Percentiles rank a stretch among this genome's conserved stretches.
These are phyloP conservation scores for Turnera subulata DNA, from an alignment of 345 rosid species.

Conservation along the genomic window DNA sequence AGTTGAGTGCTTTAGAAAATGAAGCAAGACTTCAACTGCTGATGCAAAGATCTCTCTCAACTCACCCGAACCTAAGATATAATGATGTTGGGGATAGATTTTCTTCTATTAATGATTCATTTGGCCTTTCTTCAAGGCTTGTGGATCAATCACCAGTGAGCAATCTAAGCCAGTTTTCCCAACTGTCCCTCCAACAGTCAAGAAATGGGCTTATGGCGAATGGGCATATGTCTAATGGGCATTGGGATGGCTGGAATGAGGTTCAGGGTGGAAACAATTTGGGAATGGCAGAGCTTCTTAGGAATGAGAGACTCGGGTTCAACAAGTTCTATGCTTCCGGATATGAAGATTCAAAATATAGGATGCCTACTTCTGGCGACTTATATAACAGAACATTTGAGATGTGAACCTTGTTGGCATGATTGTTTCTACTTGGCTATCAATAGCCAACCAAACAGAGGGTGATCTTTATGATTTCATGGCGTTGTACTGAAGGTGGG, in stretches of 20 bases:
- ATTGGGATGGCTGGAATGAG: slow-evolving; percentile 75
- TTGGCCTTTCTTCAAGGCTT: slow-evolving; percentile 54
- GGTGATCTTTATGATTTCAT: slow-evolving; percentile 3
- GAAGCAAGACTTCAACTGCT: slow-evolving; percentile 60
- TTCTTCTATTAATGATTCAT: slow-evolving; percentile 48
- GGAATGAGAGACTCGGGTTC: slow-evolving; percentile 61
- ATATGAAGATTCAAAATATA: slow-evolving; percentile 63
- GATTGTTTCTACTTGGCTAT: slow-evolving; percentile 17
- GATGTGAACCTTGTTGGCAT: slow-evolving; percentile 41
- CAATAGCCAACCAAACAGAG: slow-evolving; percentile 15
- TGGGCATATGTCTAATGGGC: slow-evolving; percentile 65
- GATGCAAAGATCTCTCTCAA: slow-evolving; percentile 63
- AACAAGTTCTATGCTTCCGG: slow-evolving; percentile 51
- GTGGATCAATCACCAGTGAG: slow-evolving; percentile 59
- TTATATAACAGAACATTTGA: slow-evolving; percentile 67
- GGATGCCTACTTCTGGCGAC: slow-evolving; percentile 66
- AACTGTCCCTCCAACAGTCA: slow-evolving; percentile 53
- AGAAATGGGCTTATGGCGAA: slow-evolving; percentile 47
- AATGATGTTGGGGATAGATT: slow-evolving; percentile 45
- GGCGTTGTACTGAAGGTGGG: slow-evolving; percentile 19
- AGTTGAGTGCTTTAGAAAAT: slow-evolving; percentile 43
- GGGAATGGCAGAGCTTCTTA: slow-evolving; percentile 59
- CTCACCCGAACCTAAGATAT: slow-evolving; percentile 50
- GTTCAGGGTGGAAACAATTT: slow-evolving; percentile 54
- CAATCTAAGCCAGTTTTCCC: slow-evolving; percentile 43